These are phyloP conservation scores for Karstenula rhodostoma DNA, from an alignment of 2,329 filamentous ascomycete species.

Conservation along the genomic window DNA sequence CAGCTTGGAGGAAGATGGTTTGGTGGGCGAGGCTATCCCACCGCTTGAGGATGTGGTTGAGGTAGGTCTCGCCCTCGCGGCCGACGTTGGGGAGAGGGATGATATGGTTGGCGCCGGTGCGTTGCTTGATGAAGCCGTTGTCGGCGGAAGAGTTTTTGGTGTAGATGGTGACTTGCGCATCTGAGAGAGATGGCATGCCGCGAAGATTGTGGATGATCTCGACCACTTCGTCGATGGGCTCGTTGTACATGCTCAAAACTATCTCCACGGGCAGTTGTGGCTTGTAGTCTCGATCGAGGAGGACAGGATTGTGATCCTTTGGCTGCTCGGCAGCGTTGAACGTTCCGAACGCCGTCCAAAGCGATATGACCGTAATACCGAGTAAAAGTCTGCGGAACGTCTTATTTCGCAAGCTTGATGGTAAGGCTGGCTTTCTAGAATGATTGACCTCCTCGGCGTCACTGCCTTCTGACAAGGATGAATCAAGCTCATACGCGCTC, in stretches of 20 bases:
- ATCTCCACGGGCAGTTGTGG: conserved; percentile 37
- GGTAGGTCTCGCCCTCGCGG: conserved; percentile 55
- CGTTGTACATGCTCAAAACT: conserved; percentile 51
- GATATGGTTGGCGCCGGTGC: conserved; percentile 32
- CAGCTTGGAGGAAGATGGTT: conserved; percentile 59
- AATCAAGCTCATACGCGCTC: too few species aligned
- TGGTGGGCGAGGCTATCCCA: conserved; percentile 55
- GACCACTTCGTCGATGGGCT: conserved; percentile 34
- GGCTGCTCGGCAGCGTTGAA: conserved; percentile 15
- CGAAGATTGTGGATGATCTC: conserved; percentile 28
- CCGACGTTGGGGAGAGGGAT: conserved; percentile 49
- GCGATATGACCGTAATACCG: too few species aligned
- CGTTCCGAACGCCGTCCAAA: conserved; percentile 18
- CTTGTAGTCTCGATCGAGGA: conserved; percentile 30
- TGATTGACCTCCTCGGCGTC: too few species aligned
- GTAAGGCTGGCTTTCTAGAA: too few species aligned
- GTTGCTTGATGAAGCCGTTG: conserved; percentile 21
- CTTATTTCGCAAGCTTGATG: too few species aligned
- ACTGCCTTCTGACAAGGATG: too few species aligned
- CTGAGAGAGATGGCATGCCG: conserved; percentile 24
- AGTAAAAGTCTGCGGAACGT: too few species aligned
- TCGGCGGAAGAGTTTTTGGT: conserved; percentile 35
- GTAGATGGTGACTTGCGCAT: conserved; percentile 36
- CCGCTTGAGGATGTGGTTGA: conserved; percentile 54
- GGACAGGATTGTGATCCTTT: not conserved